Conservation (phyloP, 1,139 yeast species). For the Saccharomycopsis hybrid region DNA sequence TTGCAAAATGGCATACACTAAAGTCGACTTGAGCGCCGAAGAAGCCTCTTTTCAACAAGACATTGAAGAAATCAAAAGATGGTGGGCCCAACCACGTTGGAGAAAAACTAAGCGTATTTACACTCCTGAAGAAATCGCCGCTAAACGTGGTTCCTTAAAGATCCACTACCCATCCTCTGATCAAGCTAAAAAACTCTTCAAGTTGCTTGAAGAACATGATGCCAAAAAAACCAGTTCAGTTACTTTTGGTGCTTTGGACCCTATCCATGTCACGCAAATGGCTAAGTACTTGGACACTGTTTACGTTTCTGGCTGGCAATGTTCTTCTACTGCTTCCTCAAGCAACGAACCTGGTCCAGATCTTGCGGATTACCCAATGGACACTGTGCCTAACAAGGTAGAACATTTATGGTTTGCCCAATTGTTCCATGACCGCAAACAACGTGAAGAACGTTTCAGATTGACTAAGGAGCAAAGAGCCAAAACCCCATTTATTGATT, state of each 20-base stretch:
- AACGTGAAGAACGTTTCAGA: constrained; percentile 39
- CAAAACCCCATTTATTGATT: constrained; percentile 35
- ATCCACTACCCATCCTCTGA: constrained; percentile 44
- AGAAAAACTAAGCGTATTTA: constrained; percentile 46
- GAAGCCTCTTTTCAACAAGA: constrained; percentile 23
- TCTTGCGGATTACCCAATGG: constrained; percentile 59
- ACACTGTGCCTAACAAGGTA: constrained; percentile 61
- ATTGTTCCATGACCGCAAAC: constrained; percentile 48
- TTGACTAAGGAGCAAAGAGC: constrained; percentile 28
- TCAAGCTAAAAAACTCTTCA: constrained; percentile 49
- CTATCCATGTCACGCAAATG: constrained; percentile 54
- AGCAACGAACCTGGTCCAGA: constrained; percentile 58
- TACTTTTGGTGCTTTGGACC: constrained; percentile 58
- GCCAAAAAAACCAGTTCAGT: constrained; percentile 42
- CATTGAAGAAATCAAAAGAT: constrained; percentile 34
- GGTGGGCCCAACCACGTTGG: constrained; percentile 50
- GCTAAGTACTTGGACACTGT: constrained; percentile 49
- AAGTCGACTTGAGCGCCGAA: constrained; percentile 19
- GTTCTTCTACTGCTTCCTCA: constrained; percentile 45
- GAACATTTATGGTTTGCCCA: constrained; percentile 56
- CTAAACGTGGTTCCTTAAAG: constrained; percentile 45
- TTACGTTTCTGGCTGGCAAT: constrained; percentile 61
- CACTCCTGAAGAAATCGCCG: constrained; percentile 46
- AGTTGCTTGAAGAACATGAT: constrained; percentile 37
- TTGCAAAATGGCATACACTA: constrained; percentile 17